phyloP scores from a whole-genome alignment of 2,329 filamentous ascomycete species.

The Fusarium sp. region DNA sequence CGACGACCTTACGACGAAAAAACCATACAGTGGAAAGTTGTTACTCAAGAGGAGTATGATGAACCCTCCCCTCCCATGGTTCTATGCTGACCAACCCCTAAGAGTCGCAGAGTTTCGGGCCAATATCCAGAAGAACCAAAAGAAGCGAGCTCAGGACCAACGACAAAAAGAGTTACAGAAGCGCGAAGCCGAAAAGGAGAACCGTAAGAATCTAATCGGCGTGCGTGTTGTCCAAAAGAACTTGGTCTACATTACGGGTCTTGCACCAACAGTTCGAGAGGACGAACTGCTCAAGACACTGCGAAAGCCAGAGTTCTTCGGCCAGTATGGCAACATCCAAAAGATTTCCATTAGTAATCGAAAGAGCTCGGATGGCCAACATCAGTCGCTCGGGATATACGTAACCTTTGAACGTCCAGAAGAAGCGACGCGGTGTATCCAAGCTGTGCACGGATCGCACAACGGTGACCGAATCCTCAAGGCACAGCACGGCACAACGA shows the following conservation, averaged over 20 bases:
- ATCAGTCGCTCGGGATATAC: constrained; percentile 94
- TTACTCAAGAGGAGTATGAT: constrained; percentile 92
- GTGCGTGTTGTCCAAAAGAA: constrained; percentile 98
- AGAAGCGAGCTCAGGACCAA: constrained; percentile 84
- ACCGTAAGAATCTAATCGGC: constrained; percentile 94
- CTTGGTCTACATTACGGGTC: constrained; percentile 95
- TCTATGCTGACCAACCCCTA: constrained; percentile 40
- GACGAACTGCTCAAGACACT: constrained; percentile 92
- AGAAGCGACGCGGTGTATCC: constrained; percentile 90
- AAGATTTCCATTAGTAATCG: constrained; percentile 99
- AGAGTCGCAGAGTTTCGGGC: constrained; percentile 81
- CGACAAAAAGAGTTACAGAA: constrained; percentile 97
- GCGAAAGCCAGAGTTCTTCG: constrained; percentile 92
- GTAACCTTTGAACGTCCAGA: constrained; percentile 96
- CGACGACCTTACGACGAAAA: constrained; percentile 95
- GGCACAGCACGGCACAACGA: constrained; percentile 88
- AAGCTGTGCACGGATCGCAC: constrained; percentile 89
- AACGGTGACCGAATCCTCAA: constrained; percentile 90
- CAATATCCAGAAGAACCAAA: constrained; percentile 89
- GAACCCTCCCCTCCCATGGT: constrained; percentile 1
- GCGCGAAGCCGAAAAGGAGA: constrained; percentile 94
- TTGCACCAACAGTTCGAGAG: constrained; percentile 91
- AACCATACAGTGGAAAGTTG: constrained; percentile 96
- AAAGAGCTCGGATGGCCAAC: constrained; percentile 79
- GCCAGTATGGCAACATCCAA: constrained; percentile 97